Percentiles rank a stretch among this genome's conserved stretches.
phyloP scores from a whole-genome alignment of 1,284 basidiomycete species.

The Puccinia triticina region DNA sequence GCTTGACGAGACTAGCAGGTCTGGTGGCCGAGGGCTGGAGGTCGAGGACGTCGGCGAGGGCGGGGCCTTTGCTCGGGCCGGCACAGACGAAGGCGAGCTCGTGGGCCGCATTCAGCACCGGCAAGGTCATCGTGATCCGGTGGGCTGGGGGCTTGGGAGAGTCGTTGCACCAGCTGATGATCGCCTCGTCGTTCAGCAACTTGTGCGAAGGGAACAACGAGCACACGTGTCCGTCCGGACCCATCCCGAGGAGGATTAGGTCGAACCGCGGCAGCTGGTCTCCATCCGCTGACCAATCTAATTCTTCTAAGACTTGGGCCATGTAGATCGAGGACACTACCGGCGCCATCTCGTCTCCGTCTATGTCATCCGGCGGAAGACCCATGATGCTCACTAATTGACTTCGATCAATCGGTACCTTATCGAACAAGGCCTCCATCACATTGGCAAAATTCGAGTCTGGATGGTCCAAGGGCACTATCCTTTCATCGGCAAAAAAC shows the following conservation, averaged over 20 bases:
- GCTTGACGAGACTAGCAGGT: slow-evolving; percentile 44
- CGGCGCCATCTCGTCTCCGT: slow-evolving; percentile 79
- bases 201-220: slow-evolving; percentile 60
- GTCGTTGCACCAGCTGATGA: slow-evolving; percentile 60
- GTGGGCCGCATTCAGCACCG: slow-evolving; percentile 58
- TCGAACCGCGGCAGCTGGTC: slow-evolving; percentile 59
- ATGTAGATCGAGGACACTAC: slow-evolving; percentile 91
- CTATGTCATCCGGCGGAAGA: slow-evolving; percentile 65
- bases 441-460: slow-evolving; percentile 59
- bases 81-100: slow-evolving; percentile 59
- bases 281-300: slow-evolving; percentile 53
- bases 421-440: slow-evolving; percentile 59
- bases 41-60: slow-evolving; percentile 70
- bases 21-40: slow-evolving; percentile 64
- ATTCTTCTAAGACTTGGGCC: slow-evolving; percentile 75
- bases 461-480: slow-evolving; percentile 59
- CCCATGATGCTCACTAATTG: slow-evolving; percentile 60
- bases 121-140: slow-evolving; percentile 60
- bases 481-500: slow-evolving; percentile 60
- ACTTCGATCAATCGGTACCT: slow-evolving; percentile 59
- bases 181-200: slow-evolving; percentile 58
- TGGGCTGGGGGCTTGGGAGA: slow-evolving; percentile 59
- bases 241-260: slow-evolving; percentile 60
- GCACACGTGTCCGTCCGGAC: slow-evolving; percentile 61
- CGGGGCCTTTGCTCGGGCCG: slow-evolving; percentile 60